These are phyloP conservation scores for Penicillium goetzii DNA, from an alignment of 495 filamentous ascomycete species.

Conservation along the genomic window DNA sequence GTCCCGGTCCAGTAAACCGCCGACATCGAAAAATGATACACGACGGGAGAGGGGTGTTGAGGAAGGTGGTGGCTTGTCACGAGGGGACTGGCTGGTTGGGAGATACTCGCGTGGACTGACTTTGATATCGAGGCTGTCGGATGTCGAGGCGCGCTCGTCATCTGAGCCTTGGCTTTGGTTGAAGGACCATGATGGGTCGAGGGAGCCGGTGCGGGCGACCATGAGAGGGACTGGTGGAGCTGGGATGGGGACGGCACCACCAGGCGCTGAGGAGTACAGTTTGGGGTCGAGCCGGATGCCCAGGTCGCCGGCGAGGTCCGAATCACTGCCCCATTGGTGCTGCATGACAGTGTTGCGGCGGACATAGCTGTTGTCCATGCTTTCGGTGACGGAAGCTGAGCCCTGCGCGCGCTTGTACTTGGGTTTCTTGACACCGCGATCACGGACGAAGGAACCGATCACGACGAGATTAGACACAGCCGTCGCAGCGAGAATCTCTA, in stretches of 20 bases:
- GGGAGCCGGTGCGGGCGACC: slow-evolving; percentile 30
- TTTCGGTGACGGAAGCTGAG: slow-evolving; percentile 56
- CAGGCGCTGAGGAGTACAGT: slow-evolving; percentile 45
- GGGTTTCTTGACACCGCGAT: slow-evolving; percentile 76
- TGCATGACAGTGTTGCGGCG: slow-evolving; percentile 56
- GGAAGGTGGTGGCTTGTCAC: slow-evolving; percentile 14
- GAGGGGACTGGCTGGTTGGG: slow-evolving; percentile 33
- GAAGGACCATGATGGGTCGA: slow-evolving; percentile 44
- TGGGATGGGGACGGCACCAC: slow-evolving; percentile 19
- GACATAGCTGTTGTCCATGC: slow-evolving; percentile 52
- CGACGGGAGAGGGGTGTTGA: slow-evolving; percentile 37
- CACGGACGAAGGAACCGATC: slow-evolving; percentile 80
- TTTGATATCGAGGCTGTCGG: slow-evolving; percentile 41
- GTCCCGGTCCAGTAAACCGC: slow-evolving; percentile 60
- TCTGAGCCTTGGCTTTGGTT: slow-evolving; percentile 25
- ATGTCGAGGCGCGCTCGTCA: slow-evolving; percentile 34
- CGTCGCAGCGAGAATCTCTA: slow-evolving; percentile 78
- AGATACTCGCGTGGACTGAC: slow-evolving; percentile 46
- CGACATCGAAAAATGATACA: slow-evolving; percentile 74
- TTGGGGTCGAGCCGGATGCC: slow-evolving; percentile 69
- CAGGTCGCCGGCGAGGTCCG: slow-evolving; percentile 72
- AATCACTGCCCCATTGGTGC: slow-evolving; percentile 79
- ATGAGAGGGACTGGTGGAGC: slow-evolving; percentile 41
- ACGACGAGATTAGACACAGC: slow-evolving; percentile 77
- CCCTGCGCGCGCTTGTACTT: slow-evolving; percentile 64